Evolutionary conservation across 805 yeast species (phyloP), one percentile per base, ranked within the genome.

Genomic region (Komagataella pastoris): DNA sequence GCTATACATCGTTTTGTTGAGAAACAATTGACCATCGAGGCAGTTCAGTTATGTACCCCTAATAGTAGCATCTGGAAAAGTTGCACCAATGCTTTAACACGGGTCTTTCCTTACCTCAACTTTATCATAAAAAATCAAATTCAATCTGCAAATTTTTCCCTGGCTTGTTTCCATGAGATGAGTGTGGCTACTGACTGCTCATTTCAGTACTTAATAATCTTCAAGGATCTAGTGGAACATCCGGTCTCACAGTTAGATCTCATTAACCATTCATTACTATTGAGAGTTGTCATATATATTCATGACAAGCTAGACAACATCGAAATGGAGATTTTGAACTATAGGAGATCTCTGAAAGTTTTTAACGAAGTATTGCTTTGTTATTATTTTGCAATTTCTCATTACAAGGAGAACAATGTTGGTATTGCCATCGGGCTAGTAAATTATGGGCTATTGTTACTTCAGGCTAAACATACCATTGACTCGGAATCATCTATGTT

Each of bases 371-470:
- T 47, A 10, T 48, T 44, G 7, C 46, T 51, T 17, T 60, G 64
- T 46, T 63, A 61, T 53, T 65, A 60, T 46, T 48, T 54, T 21
- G 54, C 59, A 21, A 48, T 64, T n/a, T 57, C 59, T n/a, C 49
- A 56, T 24, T 64, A 64, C 52, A 55, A 54, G 49, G 55, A 57
- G 14, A 53, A 57, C 44, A 54, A 59, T 23, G 17, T 61, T 5
- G 68, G 67, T 2, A 24, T 57, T 14, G 51, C 66, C 1, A 48
- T 63, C 7, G 62, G 65, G 4, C 52, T 63, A n/a, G 52, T 58
- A 17, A 56, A 58, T 30, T 62, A 59, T 47, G 64, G 56, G 1
- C 54, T 64, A 8, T 51, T 59, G 3, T 53, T 55, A 12, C 52
- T 61, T 1, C 56, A 63, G 17, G 64, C 50, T 2, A 48, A 17